Evolutionary conservation across 805 yeast genomes (phyloP).

Genomic region (Ogataea philodendri): DNA sequence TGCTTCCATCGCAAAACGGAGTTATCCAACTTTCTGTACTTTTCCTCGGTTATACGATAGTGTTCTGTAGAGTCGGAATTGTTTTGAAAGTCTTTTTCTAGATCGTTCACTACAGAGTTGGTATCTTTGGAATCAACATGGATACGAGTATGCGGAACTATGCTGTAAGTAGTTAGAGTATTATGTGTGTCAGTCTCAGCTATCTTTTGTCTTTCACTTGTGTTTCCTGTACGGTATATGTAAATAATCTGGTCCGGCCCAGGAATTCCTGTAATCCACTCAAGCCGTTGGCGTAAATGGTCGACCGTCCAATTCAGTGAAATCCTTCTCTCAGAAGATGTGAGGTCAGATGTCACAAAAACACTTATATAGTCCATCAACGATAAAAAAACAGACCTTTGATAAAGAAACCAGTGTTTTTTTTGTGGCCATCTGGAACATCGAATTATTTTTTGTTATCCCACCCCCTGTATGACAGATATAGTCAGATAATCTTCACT

Average conservation of each 20-base stretch:
- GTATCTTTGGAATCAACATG: constrained; percentile 59
- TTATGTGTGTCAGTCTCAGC: constrained; percentile 14
- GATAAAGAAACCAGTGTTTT: no score
- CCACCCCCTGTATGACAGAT: no score
- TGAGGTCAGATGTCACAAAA: constrained; percentile 60
- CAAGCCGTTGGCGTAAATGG: constrained; percentile 54
- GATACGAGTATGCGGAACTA: constrained; percentile 45
- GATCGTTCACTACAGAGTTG: constrained; percentile 42
- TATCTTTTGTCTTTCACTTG: constrained; percentile 37
- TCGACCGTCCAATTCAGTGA: constrained; percentile 59
- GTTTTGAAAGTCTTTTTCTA: constrained; percentile 23
- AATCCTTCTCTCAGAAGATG: constrained; percentile 67
- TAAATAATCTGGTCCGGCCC: constrained; percentile 52
- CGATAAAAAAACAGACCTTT: no score
- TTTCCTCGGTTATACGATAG: constrained; percentile 53
- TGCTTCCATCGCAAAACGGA: constrained; percentile 80
- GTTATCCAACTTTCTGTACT: constrained; percentile 56
- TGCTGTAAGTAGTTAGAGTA: constrained; percentile 27
- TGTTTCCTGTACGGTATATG: constrained; percentile 41
- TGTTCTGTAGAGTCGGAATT: constrained; percentile 29
- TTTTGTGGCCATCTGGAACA: no score
- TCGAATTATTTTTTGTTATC: no score
- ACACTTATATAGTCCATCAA: constrained; percentile 28
- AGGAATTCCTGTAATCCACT: constrained; percentile 71
- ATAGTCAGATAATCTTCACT: no score